Evolutionary conservation across 768 basidiomycete species (phyloP), one percentile per base, ranked within the genome.

Genomic region (Xerocomellus chrysenteron): DNA sequence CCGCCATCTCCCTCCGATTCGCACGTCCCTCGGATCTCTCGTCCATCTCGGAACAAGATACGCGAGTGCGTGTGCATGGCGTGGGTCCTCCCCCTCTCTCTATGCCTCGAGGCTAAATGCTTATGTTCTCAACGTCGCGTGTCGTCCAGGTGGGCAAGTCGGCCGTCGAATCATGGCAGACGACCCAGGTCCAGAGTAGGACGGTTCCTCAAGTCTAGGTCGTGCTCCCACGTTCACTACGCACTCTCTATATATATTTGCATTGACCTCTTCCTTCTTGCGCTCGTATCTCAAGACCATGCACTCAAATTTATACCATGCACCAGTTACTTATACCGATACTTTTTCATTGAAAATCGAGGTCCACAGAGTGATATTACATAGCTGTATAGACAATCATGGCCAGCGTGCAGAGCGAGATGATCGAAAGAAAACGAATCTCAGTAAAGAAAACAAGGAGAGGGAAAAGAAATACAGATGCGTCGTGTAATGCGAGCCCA

Each of bases 351-450:
- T 44, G 32, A 46, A 28, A 35, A 43, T 37, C 30, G 40, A 54
- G 19, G 48, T 64, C 50, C 50, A 32, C 30, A 56, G 45, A 47
- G 44, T 59, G 55, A 65, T 65, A 69, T 67, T 68, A 68, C 68
- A 69, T 47, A 7, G 46, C 37, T 58, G 33, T 60, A 65, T 66
- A 57, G 13, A 55, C 62, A 66, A 59, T 56, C 50, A 40, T 57
- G 51, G 17, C 47, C 46, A 54, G 28, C 24, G 47, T 54, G 65
- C 47, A 54, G 30, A 59, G 16, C 50, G 39, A 62, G 11, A 56
- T 36, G 30, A 11, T 50, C 39, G 8, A 40, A 19, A 39, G 17
- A 17, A 8, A 28, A 40, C 36, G 33, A 28, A 39, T 14, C 50
- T 42, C 43, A 9, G 8, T 57, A 37, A 12, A 7, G n/a, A 39